Evolutionary conservation across 768 basidiomycete species (phyloP).

Genomic region (Gymnopilus junonius): DNA sequence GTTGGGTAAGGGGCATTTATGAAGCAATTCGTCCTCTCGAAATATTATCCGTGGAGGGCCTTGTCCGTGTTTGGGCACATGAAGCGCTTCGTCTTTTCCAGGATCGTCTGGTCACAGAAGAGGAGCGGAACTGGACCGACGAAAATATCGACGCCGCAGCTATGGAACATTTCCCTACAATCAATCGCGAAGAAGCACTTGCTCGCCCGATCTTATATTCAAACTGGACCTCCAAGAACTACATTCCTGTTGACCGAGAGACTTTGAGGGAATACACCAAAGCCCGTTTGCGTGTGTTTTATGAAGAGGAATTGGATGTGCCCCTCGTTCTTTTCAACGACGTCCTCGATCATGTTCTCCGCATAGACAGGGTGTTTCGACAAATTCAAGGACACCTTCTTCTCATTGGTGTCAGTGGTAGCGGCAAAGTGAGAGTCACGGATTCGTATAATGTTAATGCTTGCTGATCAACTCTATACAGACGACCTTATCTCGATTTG

Average conservation of each 20-base stretch:
- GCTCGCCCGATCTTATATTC: conserved; percentile 93
- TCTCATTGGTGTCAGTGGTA: conserved; percentile 96
- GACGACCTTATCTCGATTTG: conserved; percentile 98
- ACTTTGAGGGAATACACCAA: conserved; percentile 94
- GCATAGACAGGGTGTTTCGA: conserved; percentile 98
- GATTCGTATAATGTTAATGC: background rate
- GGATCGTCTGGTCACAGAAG: conserved; percentile 92
- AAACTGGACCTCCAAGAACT: conserved; percentile 98
- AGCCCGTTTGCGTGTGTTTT: conserved; percentile 96
- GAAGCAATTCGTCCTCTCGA: conserved; percentile 96
- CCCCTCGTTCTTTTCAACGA: conserved; percentile 98
- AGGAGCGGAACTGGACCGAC: conserved; percentile 95
- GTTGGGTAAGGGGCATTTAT: conserved; percentile 97
- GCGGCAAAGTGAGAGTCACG: conserved; percentile 80
- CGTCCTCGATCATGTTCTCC: conserved; percentile 95
- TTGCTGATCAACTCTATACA: conserved; percentile 34
- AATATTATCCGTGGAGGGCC: conserved; percentile 90
- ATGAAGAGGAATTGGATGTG: conserved; percentile 98
- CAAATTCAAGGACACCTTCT: conserved; percentile 97
- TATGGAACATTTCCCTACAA: conserved; percentile 90
- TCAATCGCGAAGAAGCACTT: conserved; percentile 86
- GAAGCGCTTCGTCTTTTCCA: conserved; percentile 97
- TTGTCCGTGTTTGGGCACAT: conserved; percentile 97
- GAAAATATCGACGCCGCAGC: conserved; percentile 86
- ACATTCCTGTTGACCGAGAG: conserved; percentile 94